These are phyloP conservation scores for Favolaschia claudopus DNA, from an alignment of 768 basidiomycete species.

Conservation along the genomic window DNA sequence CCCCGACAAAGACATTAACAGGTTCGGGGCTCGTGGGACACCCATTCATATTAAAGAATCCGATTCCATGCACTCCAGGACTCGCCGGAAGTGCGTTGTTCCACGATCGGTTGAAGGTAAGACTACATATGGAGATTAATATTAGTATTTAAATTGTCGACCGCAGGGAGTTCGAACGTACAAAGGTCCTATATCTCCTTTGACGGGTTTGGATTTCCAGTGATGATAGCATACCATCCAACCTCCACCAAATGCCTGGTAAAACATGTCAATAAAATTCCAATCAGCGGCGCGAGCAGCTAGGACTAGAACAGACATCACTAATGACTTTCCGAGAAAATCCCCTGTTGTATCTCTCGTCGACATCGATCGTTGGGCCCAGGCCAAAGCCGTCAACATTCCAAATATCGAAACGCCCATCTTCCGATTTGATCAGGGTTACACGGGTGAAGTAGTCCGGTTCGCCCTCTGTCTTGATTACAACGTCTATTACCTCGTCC, in stretches of 20 bases:
- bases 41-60: slow-evolving; percentile 8
- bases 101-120: slow-evolving; percentile 22
- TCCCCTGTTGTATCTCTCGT: slow-evolving; percentile 7
- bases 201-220: neutral
- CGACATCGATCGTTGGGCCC: slow-evolving; percentile 11
- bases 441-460: neutral
- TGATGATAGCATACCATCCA: neutral
- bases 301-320: slow-evolving; percentile 15
- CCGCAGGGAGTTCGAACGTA: neutral
- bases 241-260: slow-evolving; percentile 19
- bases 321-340: slow-evolving; percentile 27
- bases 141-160: neutral
- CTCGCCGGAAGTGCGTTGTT: slow-evolving; percentile 23
- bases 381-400: slow-evolving; percentile 13
- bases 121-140: neutral
- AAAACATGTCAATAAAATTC: neutral
- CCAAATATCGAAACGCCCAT: slow-evolving; percentile 16
- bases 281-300: neutral
- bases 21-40: slow-evolving; percentile 1
- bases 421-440: slow-evolving; percentile 10
- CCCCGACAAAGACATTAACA: slow-evolving; percentile 24
- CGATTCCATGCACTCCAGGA: slow-evolving; percentile 28
- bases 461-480: slow-evolving; percentile 14
- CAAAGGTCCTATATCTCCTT: slow-evolving; percentile 1
- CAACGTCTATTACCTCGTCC: no score